A percentile compares a stretch with the other conserved stretches of the same genome.
These are phyloP conservation scores for Fagopyrum homotropicum DNA, from an alignment of 148 eudicot genomes.

Conservation along the genomic window DNA sequence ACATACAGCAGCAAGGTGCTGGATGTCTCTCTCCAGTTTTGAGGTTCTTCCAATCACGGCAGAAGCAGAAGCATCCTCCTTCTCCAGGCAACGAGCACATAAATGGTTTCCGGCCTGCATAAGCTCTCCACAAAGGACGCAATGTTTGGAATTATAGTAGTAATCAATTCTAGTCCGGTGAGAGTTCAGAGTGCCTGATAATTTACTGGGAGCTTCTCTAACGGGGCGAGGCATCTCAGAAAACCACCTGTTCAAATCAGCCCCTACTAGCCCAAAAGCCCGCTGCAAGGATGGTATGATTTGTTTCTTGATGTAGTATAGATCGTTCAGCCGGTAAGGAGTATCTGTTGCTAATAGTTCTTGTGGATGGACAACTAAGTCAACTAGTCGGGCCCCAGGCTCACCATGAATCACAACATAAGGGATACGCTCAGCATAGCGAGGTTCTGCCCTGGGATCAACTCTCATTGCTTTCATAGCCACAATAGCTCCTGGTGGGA, in stretches of 20 bases:
- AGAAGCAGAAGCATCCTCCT: constrained; percentile 51
- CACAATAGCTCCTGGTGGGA: constrained; percentile 93
- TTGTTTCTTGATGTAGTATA: constrained; percentile 84
- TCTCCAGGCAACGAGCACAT: constrained; percentile 51
- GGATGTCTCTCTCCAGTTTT: constrained; percentile 72
- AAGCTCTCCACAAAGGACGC: constrained; percentile 75
- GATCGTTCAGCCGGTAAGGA: constrained; percentile 68
- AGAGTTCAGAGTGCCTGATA: constrained; percentile 35
- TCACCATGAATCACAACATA: constrained; percentile 95
- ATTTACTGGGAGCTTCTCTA: constrained; percentile 56
- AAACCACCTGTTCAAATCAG: constrained; percentile 72
- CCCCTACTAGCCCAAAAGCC: constrained; percentile 84
- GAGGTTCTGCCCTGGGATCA: constrained; percentile 96
- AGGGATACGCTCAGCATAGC: constrained; percentile 78
- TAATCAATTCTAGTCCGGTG: constrained; percentile 73
- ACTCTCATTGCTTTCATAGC: constrained; percentile 84
- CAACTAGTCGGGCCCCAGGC: constrained; percentile 88
- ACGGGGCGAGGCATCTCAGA: constrained; percentile 69
- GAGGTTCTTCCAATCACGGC: constrained; percentile 69
- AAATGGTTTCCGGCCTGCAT: constrained; percentile 47
- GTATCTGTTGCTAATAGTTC: constrained; percentile 66
- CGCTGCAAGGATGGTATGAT: constrained; percentile 93
- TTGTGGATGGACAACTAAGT: constrained; percentile 86
- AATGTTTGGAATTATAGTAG: constrained; percentile 77
- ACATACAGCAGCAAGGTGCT: constrained; percentile 88